Conservation (phyloP, 768 basidiomycete genomes). For the Heimioporus sp. region DNA sequence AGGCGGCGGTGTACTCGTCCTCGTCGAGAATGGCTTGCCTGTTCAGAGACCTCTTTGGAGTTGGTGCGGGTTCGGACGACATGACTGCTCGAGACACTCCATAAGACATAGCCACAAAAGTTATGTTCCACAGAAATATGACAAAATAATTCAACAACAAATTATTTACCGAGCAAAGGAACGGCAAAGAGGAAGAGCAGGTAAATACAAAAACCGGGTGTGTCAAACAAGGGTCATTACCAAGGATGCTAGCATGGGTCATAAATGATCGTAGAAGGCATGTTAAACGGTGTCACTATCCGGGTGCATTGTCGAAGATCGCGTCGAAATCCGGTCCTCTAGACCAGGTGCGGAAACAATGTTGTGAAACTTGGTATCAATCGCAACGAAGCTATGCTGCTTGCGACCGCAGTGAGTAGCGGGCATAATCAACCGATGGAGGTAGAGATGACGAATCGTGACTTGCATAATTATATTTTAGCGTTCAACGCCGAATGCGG, state of each 20-base stretch:
- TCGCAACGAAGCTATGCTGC: slow-evolving; percentile 14
- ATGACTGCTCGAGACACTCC: slow-evolving; percentile 15
- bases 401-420: slow-evolving; percentile 9
- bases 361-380: slow-evolving; percentile 4
- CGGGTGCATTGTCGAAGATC: slow-evolving; percentile 9
- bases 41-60: slow-evolving; percentile 59
- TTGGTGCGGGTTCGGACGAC: slow-evolving; percentile 29
- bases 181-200: slow-evolving; percentile 5
- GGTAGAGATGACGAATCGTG: slow-evolving; percentile 10
- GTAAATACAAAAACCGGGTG: slow-evolving; percentile 10
- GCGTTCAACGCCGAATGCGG: slow-evolving; percentile 18
- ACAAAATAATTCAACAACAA: slow-evolving; percentile 11
- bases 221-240: slow-evolving; percentile 17
- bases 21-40: slow-evolving; percentile 77
- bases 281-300: slow-evolving; percentile 11
- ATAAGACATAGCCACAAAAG: slow-evolving; percentile 14
- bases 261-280: slow-evolving; percentile 23
- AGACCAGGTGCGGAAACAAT: slow-evolving; percentile 19
- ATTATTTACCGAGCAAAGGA: not conserved
- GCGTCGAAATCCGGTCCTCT: slow-evolving; percentile 18
- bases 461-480: slow-evolving; percentile 17
- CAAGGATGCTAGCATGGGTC: slow-evolving; percentile 20
- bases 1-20: slow-evolving; percentile 90
- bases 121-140: too few relatives aligned
- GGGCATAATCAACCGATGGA: slow-evolving; percentile 3